These are phyloP conservation scores for Kwoniella heveanensis DNA, from an alignment of 768 basidiomycete species.

Conservation along the genomic window DNA sequence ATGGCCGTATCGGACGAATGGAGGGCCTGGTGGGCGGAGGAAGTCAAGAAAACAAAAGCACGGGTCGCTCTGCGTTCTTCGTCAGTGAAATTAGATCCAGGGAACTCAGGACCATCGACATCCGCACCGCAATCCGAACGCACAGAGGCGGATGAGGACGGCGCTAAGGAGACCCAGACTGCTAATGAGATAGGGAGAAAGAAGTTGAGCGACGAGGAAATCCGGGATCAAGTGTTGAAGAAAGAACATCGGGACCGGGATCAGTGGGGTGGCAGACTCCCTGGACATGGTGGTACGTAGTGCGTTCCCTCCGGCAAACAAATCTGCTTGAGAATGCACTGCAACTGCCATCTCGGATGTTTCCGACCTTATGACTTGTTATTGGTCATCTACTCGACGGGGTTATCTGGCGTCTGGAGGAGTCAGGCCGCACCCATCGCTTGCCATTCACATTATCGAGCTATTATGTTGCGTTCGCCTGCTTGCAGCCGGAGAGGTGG, in stretches of 20 bases:
- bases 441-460: too few relatives aligned
- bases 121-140: background rate
- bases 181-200: background rate
- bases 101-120: background rate
- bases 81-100: background rate
- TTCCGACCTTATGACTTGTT: too few relatives aligned
- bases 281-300: conserved; percentile 45
- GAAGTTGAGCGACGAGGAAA: background rate
- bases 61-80: conserved; percentile 1
- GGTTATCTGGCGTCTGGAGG: too few relatives aligned
- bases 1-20: conserved; percentile 44
- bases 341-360: too few relatives aligned
- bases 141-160: too few relatives aligned
- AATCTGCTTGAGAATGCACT: too few relatives aligned
- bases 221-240: conserved; percentile 12
- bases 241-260: conserved; percentile 23
- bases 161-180: background rate
- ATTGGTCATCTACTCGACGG: too few relatives aligned
- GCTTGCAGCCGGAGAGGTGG: too few relatives aligned
- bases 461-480: too few relatives aligned
- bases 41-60: conserved; percentile 15
- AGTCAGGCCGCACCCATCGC: too few relatives aligned
- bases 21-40: conserved; percentile 48
- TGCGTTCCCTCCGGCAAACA: background rate
- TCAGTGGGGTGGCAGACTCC: conserved; percentile 40